Conservation (phyloP, 2,329 filamentous ascomycete species). For the Nakataea oryzae region DNA sequence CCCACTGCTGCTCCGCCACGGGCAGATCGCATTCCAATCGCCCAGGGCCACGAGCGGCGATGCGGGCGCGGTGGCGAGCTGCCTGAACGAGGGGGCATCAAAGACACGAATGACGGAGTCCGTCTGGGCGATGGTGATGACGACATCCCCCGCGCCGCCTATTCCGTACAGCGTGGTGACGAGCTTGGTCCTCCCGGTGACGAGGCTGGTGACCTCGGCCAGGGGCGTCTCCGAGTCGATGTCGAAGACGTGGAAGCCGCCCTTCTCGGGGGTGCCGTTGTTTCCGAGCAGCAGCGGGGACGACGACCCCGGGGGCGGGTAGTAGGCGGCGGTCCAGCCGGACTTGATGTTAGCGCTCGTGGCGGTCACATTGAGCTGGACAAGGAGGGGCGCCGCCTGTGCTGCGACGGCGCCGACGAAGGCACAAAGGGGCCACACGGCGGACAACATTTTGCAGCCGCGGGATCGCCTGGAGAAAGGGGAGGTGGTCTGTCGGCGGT, state of each 20-base stretch:
- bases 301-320: constrained; percentile 13
- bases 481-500: background rate
- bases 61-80: constrained; percentile 17
- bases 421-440: background rate
- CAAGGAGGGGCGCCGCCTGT: background rate
- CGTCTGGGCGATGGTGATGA: constrained; percentile 29
- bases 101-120: constrained; percentile 30
- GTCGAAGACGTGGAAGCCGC: constrained; percentile 28
- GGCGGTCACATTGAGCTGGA: constrained; percentile 17
- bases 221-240: constrained; percentile 16
- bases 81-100: constrained; percentile 19
- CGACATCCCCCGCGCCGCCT: constrained; percentile 13
- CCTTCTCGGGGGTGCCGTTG: constrained; percentile 29
- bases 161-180: constrained; percentile 26
- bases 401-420: background rate
- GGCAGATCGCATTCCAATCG: constrained; percentile 36
- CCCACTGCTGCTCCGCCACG: constrained; percentile 28
- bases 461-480: background rate
- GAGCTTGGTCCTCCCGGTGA: constrained; percentile 33
- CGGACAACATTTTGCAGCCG: background rate
- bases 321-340: constrained; percentile 29
- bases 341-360: constrained; percentile 25
- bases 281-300: constrained; percentile 29
- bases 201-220: constrained; percentile 18
- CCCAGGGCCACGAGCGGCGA: constrained; percentile 22